These are phyloP conservation scores for Parascedosporium putredinis DNA, from an alignment of 2,329 filamentous ascomycete genomes.

Conservation along the genomic window DNA sequence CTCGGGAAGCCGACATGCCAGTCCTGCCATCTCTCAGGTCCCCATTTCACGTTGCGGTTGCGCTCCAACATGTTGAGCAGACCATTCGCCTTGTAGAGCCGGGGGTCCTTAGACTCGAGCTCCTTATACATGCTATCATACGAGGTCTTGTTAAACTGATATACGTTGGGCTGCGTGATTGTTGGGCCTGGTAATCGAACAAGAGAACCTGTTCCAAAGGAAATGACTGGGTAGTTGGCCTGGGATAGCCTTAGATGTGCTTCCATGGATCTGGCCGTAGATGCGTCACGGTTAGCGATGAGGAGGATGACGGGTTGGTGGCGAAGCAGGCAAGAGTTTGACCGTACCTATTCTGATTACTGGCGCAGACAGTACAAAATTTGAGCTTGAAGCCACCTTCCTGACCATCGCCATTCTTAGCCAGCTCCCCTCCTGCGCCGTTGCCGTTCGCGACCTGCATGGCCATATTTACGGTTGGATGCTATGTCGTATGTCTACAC, in stretches of 20 bases:
- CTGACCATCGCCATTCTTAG: constrained; percentile 35
- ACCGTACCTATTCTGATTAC: constrained; percentile 83
- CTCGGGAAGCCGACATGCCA: constrained; percentile 84
- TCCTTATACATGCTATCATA: constrained; percentile 94
- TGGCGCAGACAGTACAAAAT: constrained; percentile 98
- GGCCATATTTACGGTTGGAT: constrained; percentile 9
- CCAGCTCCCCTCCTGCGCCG: constrained; percentile 19
- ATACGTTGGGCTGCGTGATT: constrained; percentile 91
- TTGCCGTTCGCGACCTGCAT: constrained; percentile 18
- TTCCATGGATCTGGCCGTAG: constrained; percentile 71
- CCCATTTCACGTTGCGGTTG: constrained; percentile 87
- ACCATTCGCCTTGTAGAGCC: constrained; percentile 84
- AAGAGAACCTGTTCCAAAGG: constrained; percentile 90
- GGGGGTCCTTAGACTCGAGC: constrained; percentile 71
- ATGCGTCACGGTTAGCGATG: constrained; percentile 13
- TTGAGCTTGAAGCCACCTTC: constrained; percentile 72
- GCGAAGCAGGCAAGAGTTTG: background rate
- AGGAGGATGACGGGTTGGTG: background rate
- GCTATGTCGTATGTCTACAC: constrained; percentile 2
- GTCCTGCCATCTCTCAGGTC: constrained; percentile 94
- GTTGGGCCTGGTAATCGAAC: constrained; percentile 87
- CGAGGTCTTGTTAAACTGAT: constrained; percentile 94
- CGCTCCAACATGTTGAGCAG: constrained; percentile 92
- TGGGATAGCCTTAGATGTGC: constrained; percentile 87
- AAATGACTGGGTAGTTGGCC: constrained; percentile 88